Evolutionary conservation across 108 stramenopile species (phyloP).

Genomic region (Pseudonitzschia pungens): DNA sequence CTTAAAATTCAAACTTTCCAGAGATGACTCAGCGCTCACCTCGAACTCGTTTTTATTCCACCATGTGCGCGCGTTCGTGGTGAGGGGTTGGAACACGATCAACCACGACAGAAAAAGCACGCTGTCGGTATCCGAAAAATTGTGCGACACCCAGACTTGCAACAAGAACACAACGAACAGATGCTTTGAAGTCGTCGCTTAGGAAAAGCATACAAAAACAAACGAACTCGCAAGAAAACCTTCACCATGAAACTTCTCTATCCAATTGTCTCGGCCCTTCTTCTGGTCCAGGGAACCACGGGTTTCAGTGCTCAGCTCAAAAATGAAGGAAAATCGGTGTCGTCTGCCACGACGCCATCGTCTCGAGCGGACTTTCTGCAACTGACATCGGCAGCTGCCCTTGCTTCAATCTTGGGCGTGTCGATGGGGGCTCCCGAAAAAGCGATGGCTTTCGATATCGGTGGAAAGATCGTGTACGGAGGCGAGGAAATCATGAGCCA

Average conservation of each 20-base stretch:
- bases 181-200: too few species aligned
- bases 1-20: too few species aligned
- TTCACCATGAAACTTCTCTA: background rate
- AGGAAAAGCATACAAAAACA: too few species aligned
- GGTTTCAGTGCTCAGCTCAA: background rate
- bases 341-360: background rate
- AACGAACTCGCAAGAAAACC: too few species aligned
- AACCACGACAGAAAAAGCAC: background rate
- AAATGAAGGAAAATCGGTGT: background rate
- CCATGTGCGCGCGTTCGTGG: background rate
- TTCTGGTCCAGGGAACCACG: background rate
- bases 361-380: constrained; percentile 9
- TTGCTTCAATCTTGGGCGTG: background rate
- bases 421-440: background rate
- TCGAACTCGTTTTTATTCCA: background rate
- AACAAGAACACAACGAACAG: too few species aligned
- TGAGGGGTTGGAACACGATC: constrained; percentile 5
- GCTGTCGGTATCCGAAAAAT: background rate
- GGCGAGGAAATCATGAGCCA: constrained; percentile 55
- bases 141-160: background rate
- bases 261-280: background rate
- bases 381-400: background rate
- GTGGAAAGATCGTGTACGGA: constrained; percentile 46
- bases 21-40: too few species aligned
- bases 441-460: constrained; percentile 15